These are phyloP conservation scores for Cylindrotheca closterium DNA, from an alignment of 108 stramenopile genomes.

Conservation along the genomic window DNA sequence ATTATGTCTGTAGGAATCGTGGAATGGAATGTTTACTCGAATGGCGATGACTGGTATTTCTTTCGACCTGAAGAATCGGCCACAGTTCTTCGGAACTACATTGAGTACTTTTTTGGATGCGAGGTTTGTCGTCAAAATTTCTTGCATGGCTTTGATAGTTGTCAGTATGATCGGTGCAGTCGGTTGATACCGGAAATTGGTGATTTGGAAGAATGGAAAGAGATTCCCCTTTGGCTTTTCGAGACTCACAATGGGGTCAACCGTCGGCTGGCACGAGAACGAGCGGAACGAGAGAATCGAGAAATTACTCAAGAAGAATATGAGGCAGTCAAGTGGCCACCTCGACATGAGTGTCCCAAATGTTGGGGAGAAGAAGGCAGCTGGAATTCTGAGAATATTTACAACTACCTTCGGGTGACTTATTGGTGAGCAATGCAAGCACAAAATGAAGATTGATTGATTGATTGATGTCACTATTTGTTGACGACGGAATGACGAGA, in stretches of 20 bases:
- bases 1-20: constrained; percentile 74
- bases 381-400: constrained; percentile 35
- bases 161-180: constrained; percentile 69
- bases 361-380: constrained; percentile 46
- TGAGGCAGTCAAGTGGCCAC: constrained; percentile 33
- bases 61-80: constrained; percentile 25
- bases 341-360: constrained; percentile 33
- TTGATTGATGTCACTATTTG: no score
- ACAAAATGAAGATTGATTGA: no score
- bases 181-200: constrained; percentile 45
- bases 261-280: constrained; percentile 63
- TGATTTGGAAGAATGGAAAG: constrained; percentile 48
- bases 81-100: constrained; percentile 38
- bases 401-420: constrained; percentile 34
- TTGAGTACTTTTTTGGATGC: constrained; percentile 82
- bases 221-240: constrained; percentile 74
- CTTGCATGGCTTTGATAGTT: constrained; percentile 62
- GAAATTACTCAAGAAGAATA: constrained; percentile 21
- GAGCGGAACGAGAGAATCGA: constrained; percentile 29
- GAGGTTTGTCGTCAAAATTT: constrained; percentile 80
- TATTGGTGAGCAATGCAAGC: constrained; percentile 41
- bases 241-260: constrained; percentile 86
- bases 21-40: constrained; percentile 56
- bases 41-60: constrained; percentile 6
- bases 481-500: no score